phyloP scores from a whole-genome alignment of 169 alveolate species.

The Plasmodium inui region DNA sequence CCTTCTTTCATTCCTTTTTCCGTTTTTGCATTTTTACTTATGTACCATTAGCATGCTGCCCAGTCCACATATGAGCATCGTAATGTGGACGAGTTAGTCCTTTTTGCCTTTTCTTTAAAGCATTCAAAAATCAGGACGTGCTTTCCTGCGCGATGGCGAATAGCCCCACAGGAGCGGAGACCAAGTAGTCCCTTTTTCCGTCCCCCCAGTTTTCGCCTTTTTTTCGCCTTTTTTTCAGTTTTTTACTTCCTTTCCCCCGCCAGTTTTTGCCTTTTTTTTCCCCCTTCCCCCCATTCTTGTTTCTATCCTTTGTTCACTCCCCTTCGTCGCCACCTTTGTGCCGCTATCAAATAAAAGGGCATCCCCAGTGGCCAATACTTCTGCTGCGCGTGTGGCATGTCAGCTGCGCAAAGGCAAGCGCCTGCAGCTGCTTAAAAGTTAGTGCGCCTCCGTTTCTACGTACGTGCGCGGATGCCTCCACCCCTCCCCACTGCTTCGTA shows the following conservation, averaged over 20 bases:
- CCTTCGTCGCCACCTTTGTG: not conserved
- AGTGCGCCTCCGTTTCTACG: not conserved
- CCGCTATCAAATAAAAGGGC: not conserved
- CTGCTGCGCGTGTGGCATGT: not conserved
- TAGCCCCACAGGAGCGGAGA: not conserved
- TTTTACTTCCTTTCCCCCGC: not conserved
- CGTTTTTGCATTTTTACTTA: not conserved
- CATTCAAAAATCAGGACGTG: not conserved
- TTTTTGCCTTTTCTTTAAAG: not conserved
- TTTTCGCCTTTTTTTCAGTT: not conserved
- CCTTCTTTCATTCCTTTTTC: not conserved
- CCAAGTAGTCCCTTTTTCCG: not conserved
- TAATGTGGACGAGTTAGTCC: not conserved
- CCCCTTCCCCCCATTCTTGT: not conserved
- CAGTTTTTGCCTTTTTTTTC: not conserved
- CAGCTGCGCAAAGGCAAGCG: not conserved
- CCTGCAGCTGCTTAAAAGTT: not conserved
- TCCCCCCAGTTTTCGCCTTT: not conserved
- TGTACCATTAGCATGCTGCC: constrained; percentile 1
- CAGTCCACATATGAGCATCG: not conserved
- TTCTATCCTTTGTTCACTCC: not conserved
- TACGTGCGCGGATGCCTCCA: not conserved
- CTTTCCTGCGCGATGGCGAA: not conserved
- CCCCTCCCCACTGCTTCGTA: not conserved
- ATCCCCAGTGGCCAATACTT: not conserved